A percentile compares a stretch with the other conserved stretches of the same genome.
Conservation (phyloP, 305 asterid genomes). For the Caryopteris hybrid region DNA sequence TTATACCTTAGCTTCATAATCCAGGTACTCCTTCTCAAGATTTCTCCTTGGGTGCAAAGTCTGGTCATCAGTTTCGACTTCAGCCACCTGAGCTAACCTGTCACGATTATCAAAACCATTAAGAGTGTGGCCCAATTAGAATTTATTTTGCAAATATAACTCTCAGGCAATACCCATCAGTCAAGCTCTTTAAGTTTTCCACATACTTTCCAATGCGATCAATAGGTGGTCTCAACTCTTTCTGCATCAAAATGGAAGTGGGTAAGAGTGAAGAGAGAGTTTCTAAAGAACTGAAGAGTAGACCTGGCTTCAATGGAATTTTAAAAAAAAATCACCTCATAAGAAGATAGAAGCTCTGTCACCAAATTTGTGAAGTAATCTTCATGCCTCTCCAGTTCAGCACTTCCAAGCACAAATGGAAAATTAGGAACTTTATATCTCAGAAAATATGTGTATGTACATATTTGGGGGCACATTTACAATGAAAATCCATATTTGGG, state of each 20-base stretch:
- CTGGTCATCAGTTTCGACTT: slow-evolving; percentile 36
- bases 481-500: not conserved
- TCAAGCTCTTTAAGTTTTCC: slow-evolving; percentile 71
- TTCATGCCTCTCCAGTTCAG: slow-evolving; percentile 82
- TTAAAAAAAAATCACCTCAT: slow-evolving; percentile 56
- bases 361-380: slow-evolving; percentile 72
- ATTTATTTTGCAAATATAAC: slow-evolving; percentile 12
- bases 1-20: slow-evolving; percentile 80
- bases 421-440: slow-evolving; percentile 21
- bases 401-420: slow-evolving; percentile 43
- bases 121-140: slow-evolving; percentile 7
- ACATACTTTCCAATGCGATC: slow-evolving; percentile 76
- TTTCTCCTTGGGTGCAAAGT: slow-evolving; percentile 55
- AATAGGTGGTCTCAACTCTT: slow-evolving; percentile 67
- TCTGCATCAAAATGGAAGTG: slow-evolving; percentile 43
- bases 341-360: slow-evolving; percentile 60
- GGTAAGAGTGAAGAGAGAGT: not conserved
- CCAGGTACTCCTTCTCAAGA: slow-evolving; percentile 93
- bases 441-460: not conserved
- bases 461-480: not conserved
- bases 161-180: slow-evolving; percentile 49
- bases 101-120: slow-evolving; percentile 19
- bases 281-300: slow-evolving; percentile 5
- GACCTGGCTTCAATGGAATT: not conserved
- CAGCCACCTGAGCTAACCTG: slow-evolving; percentile 50